Evolutionary conservation across 2,329 filamentous ascomycete species (phyloP).

Genomic region (Penicillium sp.): DNA sequence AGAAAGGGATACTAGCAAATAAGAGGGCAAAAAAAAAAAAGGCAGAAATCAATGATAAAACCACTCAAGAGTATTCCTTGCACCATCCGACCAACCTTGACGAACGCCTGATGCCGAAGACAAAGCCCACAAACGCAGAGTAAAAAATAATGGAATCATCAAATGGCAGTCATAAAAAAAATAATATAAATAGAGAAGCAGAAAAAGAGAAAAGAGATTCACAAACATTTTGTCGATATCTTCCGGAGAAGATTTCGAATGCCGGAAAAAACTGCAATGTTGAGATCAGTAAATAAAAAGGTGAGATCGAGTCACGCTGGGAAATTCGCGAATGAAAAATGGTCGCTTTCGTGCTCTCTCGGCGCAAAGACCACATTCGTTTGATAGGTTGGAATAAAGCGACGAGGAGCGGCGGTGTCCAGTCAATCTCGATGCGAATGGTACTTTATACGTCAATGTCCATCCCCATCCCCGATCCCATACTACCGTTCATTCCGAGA

Average conservation of each 20-base stretch:
- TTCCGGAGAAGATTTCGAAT: slow-evolving; percentile 18
- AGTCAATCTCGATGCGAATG: neutral
- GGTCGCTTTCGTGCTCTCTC: neutral
- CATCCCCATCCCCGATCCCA: slow-evolving; percentile 44
- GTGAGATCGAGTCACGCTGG: neutral
- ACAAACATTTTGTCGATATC: slow-evolving; percentile 25
- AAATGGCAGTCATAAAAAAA: slow-evolving; percentile 2
- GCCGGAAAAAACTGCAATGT: slow-evolving; percentile 9
- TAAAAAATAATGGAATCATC: slow-evolving; percentile 4
- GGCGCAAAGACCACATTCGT: neutral
- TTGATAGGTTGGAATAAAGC: neutral
- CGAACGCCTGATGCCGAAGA: slow-evolving; percentile 9
- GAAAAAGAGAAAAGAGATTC: slow-evolving; percentile 19
- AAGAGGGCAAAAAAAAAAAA: neutral
- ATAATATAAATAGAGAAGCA: slow-evolving; percentile 2
- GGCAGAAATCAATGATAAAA: neutral
- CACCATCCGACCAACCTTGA: neutral
- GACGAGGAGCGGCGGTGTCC: neutral
- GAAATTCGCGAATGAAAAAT: neutral
- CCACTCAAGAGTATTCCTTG: neutral
- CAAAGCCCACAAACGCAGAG: slow-evolving; percentile 2
- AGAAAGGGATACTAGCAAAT: neutral
- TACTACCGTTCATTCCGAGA: slow-evolving; percentile 35
- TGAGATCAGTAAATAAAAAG: slow-evolving; percentile 15
- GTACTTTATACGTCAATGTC: slow-evolving; percentile 45